Conservation (phyloP, 202 grass and related monocot genomes). For the Bolboschoenoplectus hybrid region DNA sequence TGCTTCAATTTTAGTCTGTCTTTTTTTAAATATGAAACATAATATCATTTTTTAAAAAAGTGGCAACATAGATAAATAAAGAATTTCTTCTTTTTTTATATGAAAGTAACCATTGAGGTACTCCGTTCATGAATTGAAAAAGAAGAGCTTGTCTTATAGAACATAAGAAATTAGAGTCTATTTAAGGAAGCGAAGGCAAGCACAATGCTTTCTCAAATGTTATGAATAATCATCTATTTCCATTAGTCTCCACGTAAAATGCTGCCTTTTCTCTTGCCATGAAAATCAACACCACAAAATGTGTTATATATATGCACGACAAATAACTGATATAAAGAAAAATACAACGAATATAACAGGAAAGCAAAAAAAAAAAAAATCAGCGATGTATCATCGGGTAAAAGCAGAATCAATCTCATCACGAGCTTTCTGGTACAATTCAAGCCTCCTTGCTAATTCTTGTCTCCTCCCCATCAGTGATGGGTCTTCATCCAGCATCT, state of each 20-base stretch:
- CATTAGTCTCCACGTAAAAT: not conserved
- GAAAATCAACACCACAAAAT: slow-evolving; percentile 19
- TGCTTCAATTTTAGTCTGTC: no score
- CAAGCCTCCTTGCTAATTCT: slow-evolving; percentile 35
- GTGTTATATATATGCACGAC: not conserved
- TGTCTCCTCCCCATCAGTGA: slow-evolving; percentile 35
- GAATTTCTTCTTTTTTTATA: not conserved
- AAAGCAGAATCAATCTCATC: slow-evolving; percentile 37
- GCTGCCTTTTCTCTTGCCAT: not conserved
- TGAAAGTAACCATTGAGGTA: not conserved
- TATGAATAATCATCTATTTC: not conserved
- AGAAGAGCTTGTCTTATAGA: not conserved
- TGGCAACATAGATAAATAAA: not conserved
- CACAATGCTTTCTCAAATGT: not conserved
- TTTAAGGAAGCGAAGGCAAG: not conserved
- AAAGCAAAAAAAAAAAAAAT: not conserved
- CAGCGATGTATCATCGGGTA: not conserved
- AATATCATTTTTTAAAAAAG: not conserved
- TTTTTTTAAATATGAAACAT: not conserved
- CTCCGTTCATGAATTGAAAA: not conserved
- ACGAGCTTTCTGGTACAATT: slow-evolving; percentile 38
- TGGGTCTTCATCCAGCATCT: slow-evolving; percentile 46
- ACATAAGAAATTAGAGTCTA: not conserved
- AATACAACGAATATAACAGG: slow-evolving; percentile 28
- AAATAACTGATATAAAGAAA: not conserved